Conservation (phyloP, 2,329 filamentous ascomycete species). For the Hymenoscyphus fraxineus region DNA sequence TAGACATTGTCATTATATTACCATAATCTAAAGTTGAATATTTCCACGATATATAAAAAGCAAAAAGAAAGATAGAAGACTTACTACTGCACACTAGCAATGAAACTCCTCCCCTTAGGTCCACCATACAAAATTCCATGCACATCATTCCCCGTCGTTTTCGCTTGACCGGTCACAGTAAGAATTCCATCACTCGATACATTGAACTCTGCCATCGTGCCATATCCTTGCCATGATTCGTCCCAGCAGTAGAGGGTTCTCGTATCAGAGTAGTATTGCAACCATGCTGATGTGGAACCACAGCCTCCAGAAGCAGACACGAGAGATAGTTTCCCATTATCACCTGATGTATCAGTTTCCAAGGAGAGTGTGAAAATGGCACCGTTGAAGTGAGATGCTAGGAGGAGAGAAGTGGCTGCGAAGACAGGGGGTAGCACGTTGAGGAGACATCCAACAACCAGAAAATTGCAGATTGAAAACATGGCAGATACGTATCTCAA, state of each 20-base stretch:
- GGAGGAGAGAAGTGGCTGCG: conserved; percentile 13
- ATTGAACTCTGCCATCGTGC: conserved; percentile 35
- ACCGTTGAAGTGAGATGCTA: conserved; percentile 39
- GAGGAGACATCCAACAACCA: conserved; percentile 9
- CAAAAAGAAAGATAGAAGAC: conserved; percentile 3
- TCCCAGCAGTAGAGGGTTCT: conserved; percentile 44
- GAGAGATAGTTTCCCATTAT: conserved; percentile 12
- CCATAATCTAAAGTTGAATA: not conserved
- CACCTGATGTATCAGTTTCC: conserved; percentile 7
- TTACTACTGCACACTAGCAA: conserved; percentile 23
- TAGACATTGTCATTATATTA: not conserved
- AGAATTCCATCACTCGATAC: conserved; percentile 36
- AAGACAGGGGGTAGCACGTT: conserved; percentile 7
- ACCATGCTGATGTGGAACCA: conserved; percentile 42
- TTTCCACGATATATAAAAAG: too few species aligned
- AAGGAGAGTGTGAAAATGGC: conserved; percentile 40
- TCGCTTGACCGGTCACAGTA: conserved; percentile 32
- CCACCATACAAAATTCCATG: conserved; percentile 18
- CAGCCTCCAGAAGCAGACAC: conserved; percentile 30
- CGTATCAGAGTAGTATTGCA: conserved; percentile 39
- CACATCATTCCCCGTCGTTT: conserved; percentile 17
- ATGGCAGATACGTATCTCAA: conserved; percentile 8
- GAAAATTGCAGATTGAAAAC: conserved; percentile 5
- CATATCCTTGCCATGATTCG: conserved; percentile 35
- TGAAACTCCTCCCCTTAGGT: conserved; percentile 17